These are phyloP conservation scores for Rhodosorus marinus DNA, from an alignment of 23 red algal genomes.

Conservation along the genomic window DNA sequence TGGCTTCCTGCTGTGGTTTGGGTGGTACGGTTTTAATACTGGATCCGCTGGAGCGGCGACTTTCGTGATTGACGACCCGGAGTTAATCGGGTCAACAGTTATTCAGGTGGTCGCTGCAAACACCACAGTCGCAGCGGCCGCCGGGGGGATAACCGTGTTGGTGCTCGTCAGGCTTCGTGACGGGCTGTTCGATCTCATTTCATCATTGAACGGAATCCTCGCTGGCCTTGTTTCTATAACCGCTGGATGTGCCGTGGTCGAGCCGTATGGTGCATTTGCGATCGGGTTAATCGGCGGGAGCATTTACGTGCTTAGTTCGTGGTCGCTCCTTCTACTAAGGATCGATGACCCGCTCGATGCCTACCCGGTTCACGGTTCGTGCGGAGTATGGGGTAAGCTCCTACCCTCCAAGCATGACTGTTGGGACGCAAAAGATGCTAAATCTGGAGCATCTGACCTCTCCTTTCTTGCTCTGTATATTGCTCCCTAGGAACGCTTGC, in stretches of 20 bases:
- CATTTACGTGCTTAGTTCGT: slow-evolving; percentile 39
- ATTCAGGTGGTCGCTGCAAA: slow-evolving; percentile 34
- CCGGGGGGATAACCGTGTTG: slow-evolving; percentile 41
- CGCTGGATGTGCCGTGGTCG: slow-evolving; percentile 55
- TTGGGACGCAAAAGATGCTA: too few relatives aligned
- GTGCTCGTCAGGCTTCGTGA: slow-evolving; percentile 37
- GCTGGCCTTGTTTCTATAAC: slow-evolving; percentile 72
- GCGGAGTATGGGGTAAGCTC: slow-evolving; percentile 77
- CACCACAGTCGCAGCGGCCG: slow-evolving; percentile 56
- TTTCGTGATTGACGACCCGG: slow-evolving; percentile 2
- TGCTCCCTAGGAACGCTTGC: slow-evolving; percentile 33
- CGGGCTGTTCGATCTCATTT: slow-evolving; percentile 47
- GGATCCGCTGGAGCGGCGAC: slow-evolving; percentile 48
- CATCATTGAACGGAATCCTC: slow-evolving; percentile 61
- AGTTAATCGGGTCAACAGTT: slow-evolving; percentile 2
- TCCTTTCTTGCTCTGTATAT: background rate
- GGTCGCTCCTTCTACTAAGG: slow-evolving; percentile 23
- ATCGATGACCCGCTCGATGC: slow-evolving; percentile 95
- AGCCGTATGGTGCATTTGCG: slow-evolving; percentile 45
- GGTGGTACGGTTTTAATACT: slow-evolving; percentile 99
- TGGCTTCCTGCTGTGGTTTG: slow-evolving; percentile 84
- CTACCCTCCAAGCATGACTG: too few relatives aligned
- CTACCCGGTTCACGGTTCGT: slow-evolving; percentile 62
- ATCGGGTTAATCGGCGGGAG: slow-evolving; percentile 57
- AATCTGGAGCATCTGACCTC: background rate